Conservation (phyloP, 2,329 filamentous ascomycete genomes). For the Cordyceps fumosorosea region DNA sequence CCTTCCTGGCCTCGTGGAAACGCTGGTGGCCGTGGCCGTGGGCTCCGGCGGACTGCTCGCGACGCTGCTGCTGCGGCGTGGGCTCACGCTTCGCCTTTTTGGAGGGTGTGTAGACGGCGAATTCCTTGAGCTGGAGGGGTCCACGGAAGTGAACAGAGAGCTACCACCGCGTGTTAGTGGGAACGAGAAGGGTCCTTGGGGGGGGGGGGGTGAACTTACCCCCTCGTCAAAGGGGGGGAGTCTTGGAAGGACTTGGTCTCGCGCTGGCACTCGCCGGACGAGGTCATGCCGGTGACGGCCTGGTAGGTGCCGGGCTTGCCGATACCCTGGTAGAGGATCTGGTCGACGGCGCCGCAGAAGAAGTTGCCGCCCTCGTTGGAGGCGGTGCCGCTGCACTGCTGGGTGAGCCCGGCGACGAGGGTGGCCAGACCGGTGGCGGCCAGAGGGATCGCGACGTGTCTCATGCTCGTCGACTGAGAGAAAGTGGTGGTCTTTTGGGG, state of each 20-base stretch:
- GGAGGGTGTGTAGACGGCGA: slow-evolving; percentile 61
- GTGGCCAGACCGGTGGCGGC: slow-evolving; percentile 21
- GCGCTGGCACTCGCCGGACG: slow-evolving; percentile 47
- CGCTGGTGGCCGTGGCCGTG: slow-evolving; percentile 39
- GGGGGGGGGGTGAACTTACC: slow-evolving; percentile 39
- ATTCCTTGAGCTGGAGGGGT: slow-evolving; percentile 57
- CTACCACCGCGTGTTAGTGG: slow-evolving; percentile 31
- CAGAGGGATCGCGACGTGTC: slow-evolving; percentile 15
- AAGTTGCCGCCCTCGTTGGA: slow-evolving; percentile 48
- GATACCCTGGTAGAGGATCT: slow-evolving; percentile 62
- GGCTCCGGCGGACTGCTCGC: slow-evolving; percentile 19
- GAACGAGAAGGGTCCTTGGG: no score
- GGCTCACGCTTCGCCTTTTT: slow-evolving; percentile 21
- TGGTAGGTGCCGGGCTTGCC: slow-evolving; percentile 57
- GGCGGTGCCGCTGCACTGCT: slow-evolving; percentile 30
- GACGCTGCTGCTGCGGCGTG: slow-evolving; percentile 11
- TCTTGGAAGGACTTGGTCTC: slow-evolving; percentile 49
- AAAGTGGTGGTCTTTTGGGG: background rate
- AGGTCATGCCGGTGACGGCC: slow-evolving; percentile 54
- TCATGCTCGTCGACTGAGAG: background rate
- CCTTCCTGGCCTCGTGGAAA: slow-evolving; percentile 38
- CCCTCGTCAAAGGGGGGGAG: slow-evolving; percentile 64
- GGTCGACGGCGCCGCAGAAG: slow-evolving; percentile 58
- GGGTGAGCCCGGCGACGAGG: slow-evolving; percentile 25
- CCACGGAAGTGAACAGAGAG: slow-evolving; percentile 68